Base-by-base conservation (phyloP, 768 basidiomycete species). In the Mrakia blollopis region DNA sequence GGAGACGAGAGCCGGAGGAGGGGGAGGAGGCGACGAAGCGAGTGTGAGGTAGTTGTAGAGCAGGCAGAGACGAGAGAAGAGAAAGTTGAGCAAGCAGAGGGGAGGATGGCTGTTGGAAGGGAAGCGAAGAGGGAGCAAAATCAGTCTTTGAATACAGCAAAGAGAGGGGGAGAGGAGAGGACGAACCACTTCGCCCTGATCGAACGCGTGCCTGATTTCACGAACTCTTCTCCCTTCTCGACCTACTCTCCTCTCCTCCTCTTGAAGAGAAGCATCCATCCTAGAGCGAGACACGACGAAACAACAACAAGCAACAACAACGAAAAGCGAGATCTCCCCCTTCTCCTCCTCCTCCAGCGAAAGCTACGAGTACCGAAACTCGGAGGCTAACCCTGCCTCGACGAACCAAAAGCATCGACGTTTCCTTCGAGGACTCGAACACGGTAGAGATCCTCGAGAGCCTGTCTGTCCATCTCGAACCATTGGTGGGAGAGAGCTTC, bases 361-460 rank as follows among this genome's bases (percentile, higher is more conserved):
- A 28, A 57, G 57, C 23, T 9, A 23, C 23, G 50, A 52, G 7
- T 16, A 52, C 8, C 8, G 50, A 23, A 52, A 16, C 23, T 23
- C 14, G 50, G 23, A 23, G n/a, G n/a, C n/a, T n/a, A n/a, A n/a
- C n/a, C n/a, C n/a, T n/a, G n/a, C 57, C 13, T 16, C 68, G 37
- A 18, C 32, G 35, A 39, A 39, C 37, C 37, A 21, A 37, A 67
- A 1, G 25, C 61, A 32, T 63, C 62, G 25, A 68, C 39, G 21
- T 23, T 25, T 14, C 37, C 39, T n/a, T 60, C 41, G 16, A 74
- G n/a, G 8, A 74, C 73, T 25, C 73, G 57, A 6, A 39, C 47
- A 32, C 65, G 73, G 60, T 74, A 74, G 73, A 44, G 32, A 2
- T 65, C 62, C 62, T 74, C 73, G 13, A 74, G 73, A 39, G 6